Conservation (phyloP, 306 rosid genomes). For the Crotalaria pallida region DNA sequence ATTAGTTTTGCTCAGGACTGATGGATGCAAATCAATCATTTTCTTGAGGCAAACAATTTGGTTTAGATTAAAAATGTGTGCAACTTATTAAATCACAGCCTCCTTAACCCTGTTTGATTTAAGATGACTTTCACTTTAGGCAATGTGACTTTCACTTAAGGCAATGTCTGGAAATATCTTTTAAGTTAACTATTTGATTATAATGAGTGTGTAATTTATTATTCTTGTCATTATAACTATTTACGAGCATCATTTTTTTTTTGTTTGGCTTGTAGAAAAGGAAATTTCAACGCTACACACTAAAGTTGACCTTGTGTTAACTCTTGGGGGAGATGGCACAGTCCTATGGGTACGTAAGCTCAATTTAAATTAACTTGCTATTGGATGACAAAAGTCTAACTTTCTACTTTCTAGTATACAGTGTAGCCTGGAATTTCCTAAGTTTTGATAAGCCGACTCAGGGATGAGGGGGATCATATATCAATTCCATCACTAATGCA, state of each 20-base stretch:
- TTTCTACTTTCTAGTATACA: background rate
- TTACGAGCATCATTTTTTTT: conserved; percentile 14
- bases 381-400: background rate
- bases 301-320: conserved; percentile 86
- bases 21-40: background rate
- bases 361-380: conserved; percentile 19
- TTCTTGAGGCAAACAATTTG: background rate
- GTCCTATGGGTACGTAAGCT: conserved; percentile 79
- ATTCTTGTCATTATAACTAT: background rate
- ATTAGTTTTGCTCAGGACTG: no score
- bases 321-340: conserved; percentile 98
- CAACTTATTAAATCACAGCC: background rate
- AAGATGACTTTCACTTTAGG: background rate
- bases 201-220: background rate
- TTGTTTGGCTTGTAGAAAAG: conserved; percentile 52
- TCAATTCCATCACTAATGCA: background rate
- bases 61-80: background rate
- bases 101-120: conserved; percentile 5
- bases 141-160: conserved; percentile 6
- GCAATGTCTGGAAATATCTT: conserved; percentile 10
- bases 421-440: background rate
- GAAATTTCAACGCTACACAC: conserved; percentile 65
- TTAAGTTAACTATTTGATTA: conserved; percentile 3
- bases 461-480: no score
- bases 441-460: background rate